Conservation (phyloP, 345 rosid species). For the Aquilaria malaccensis region DNA sequence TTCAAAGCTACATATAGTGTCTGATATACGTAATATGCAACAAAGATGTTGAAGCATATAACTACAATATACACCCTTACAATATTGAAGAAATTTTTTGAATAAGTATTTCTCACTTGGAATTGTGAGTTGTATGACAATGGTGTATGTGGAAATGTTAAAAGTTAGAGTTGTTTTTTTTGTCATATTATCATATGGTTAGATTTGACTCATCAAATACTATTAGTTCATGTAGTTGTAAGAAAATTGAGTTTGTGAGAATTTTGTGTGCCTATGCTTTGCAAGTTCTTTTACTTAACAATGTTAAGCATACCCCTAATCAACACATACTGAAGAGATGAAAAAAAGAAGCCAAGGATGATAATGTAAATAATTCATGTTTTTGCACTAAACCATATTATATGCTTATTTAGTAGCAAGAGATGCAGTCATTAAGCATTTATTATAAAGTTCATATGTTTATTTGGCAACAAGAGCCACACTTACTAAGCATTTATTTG, state of each 20-base stretch:
- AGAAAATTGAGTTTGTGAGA: conserved; percentile 31
- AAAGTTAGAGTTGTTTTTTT: conserved; percentile 22
- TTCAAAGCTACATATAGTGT: conserved; percentile 14
- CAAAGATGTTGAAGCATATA: conserved; percentile 26
- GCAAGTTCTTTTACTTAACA: conserved; percentile 25
- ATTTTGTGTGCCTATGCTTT: conserved; percentile 27
- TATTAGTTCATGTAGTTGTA: conserved; percentile 21
- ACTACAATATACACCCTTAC: conserved; percentile 22
- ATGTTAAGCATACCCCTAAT: conserved; percentile 19
- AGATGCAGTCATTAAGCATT: too few relatives aligned
- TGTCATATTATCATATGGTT: conserved; percentile 17
- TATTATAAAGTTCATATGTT: too few relatives aligned
- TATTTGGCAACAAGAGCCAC: too few relatives aligned
- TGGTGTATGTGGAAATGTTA: conserved; percentile 10
- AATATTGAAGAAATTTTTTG: conserved; percentile 20
- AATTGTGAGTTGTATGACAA: conserved; percentile 23
- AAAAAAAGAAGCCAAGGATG: conserved; percentile 24
- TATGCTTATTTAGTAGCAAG: too few relatives aligned
- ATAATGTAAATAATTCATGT: too few relatives aligned
- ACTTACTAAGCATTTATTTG: too few relatives aligned
- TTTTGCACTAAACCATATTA: too few relatives aligned
- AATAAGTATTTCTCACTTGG: conserved; percentile 24
- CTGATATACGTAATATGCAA: conserved; percentile 18
- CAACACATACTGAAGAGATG: conserved; percentile 27
- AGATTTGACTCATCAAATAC: conserved; percentile 15